These are phyloP conservation scores for Chytriomyces hyalinus DNA, from an alignment of 192 early-diverging fungal species.

Conservation along the genomic window DNA sequence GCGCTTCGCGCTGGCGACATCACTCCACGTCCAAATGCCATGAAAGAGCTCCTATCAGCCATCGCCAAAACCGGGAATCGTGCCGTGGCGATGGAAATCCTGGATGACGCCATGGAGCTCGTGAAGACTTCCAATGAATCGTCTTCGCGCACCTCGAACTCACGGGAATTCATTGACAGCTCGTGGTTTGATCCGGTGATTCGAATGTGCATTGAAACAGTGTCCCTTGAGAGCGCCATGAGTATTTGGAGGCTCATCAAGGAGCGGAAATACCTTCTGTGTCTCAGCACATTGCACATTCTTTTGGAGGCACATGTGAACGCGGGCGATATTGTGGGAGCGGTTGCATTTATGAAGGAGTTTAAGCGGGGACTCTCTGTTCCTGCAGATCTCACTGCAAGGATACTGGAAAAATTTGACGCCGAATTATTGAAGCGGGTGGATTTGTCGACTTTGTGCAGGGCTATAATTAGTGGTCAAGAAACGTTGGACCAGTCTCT, in stretches of 20 bases:
- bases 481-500: neutral
- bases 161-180: neutral
- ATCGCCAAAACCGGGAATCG: neutral
- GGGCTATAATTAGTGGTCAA: neutral
- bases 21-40: neutral
- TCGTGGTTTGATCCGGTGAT: slow-evolving; percentile 20
- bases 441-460: neutral
- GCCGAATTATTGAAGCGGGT: neutral
- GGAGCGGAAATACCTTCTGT: neutral
- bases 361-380: neutral
- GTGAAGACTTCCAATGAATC: neutral
- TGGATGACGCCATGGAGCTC: slow-evolving; percentile 18
- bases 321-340: neutral
- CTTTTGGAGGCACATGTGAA: neutral
- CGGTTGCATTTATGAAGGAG: neutral
- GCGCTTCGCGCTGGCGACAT: neutral
- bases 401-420: neutral
- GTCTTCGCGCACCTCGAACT: neutral
- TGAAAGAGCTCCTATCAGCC: neutral
- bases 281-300: neutral
- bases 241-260: slow-evolving; percentile 5
- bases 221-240: neutral
- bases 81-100: neutral
- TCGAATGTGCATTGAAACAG: neutral
- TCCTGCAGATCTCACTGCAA: neutral